These are phyloP conservation scores for Chrysanthemum makinoi DNA, from an alignment of 129 eudicot species.

Conservation along the genomic window DNA sequence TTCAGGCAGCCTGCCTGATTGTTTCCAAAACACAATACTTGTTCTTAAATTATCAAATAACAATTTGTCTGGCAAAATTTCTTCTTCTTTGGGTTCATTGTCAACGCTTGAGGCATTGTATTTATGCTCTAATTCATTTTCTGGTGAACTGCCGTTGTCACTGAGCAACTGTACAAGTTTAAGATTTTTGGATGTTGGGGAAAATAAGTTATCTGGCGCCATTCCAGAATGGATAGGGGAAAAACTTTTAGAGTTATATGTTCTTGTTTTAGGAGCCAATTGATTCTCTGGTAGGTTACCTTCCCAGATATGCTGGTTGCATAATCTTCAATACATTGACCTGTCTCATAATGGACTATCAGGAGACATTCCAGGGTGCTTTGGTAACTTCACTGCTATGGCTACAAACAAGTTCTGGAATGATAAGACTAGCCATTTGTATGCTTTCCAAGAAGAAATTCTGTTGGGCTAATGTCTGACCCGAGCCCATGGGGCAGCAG, in stretches of 20 bases:
- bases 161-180: conserved; percentile 22
- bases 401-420: neutral
- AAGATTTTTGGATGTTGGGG: conserved; percentile 24
- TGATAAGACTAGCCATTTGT: neutral
- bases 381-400: conserved; percentile 21
- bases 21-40: neutral
- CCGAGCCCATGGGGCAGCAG: no score
- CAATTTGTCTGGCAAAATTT: conserved; percentile 22
- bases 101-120: neutral
- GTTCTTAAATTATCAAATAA: conserved; percentile 32
- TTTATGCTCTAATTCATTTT: conserved; percentile 20
- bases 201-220: conserved; percentile 26
- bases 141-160: conserved; percentile 27
- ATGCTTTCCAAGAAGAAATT: no score
- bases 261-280: conserved; percentile 26
- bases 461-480: no score
- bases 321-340: conserved; percentile 22
- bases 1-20: conserved; percentile 21
- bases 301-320: conserved; percentile 16
- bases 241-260: neutral
- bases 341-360: conserved; percentile 23
- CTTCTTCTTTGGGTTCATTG: conserved; percentile 23
- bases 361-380: conserved; percentile 27
- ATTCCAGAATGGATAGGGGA: conserved; percentile 34
- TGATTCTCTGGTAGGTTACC: conserved; percentile 28